phyloP scores from a whole-genome alignment of 805 yeast species.

The Kodamaea sagamina region DNA sequence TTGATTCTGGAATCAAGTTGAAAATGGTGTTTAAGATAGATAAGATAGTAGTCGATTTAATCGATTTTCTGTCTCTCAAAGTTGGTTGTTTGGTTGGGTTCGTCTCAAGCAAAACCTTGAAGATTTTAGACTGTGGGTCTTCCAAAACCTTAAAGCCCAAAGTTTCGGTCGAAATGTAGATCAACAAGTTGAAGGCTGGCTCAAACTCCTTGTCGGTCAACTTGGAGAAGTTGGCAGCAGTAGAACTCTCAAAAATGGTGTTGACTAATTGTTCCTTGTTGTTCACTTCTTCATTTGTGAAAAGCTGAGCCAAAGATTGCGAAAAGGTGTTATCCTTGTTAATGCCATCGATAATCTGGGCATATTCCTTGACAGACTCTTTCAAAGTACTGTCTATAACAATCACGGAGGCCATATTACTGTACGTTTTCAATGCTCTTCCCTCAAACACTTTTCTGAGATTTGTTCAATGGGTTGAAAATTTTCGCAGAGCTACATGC shows the following conservation, averaged over 20 bases:
- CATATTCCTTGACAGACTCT: slow-evolving; percentile 43
- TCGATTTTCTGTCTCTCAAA: slow-evolving; percentile 46
- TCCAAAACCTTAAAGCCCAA: slow-evolving; percentile 25
- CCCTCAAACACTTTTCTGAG: neutral
- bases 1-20: slow-evolving; percentile 41
- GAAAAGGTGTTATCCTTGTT: slow-evolving; percentile 31
- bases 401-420: slow-evolving; percentile 42
- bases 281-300: slow-evolving; percentile 26
- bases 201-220: slow-evolving; percentile 48
- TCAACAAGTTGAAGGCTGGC: slow-evolving; percentile 44
- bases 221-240: slow-evolving; percentile 30
- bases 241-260: slow-evolving; percentile 30
- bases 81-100: slow-evolving; percentile 41
- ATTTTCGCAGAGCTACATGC: slow-evolving; percentile 8
- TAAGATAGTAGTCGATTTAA: slow-evolving; percentile 43
- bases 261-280: slow-evolving; percentile 32
- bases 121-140: slow-evolving; percentile 23
- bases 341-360: slow-evolving; percentile 38
- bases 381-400: slow-evolving; percentile 45
- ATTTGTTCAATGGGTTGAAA: slow-evolving; percentile 9
- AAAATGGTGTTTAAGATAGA: slow-evolving; percentile 43
- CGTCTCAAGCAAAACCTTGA: slow-evolving; percentile 31
- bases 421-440: slow-evolving; percentile 4
- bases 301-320: slow-evolving; percentile 24
- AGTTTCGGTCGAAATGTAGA: slow-evolving; percentile 36